Conservation (phyloP, 2,329 filamentous ascomycete genomes). For the Lachnellula cervina region DNA sequence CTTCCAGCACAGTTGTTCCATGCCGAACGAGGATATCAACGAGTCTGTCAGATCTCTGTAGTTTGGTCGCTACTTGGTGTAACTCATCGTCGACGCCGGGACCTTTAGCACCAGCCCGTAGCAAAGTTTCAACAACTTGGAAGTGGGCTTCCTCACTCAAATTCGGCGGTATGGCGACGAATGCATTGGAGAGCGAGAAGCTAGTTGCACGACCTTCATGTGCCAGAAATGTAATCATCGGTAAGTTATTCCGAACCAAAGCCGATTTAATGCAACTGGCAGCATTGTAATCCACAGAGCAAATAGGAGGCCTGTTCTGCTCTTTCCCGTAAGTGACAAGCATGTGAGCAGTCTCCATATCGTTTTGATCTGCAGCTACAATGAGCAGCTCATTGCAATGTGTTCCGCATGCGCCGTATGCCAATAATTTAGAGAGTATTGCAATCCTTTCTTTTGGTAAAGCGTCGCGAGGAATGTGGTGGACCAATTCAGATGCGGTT, state of each 20-base stretch:
- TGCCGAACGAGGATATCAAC: conserved; percentile 14
- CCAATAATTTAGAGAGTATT: conserved; percentile 14
- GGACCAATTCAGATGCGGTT: conserved; percentile 14
- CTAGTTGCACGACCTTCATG: conserved; percentile 11
- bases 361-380: conserved; percentile 18
- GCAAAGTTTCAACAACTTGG: conserved; percentile 10
- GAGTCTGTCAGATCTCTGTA: conserved; percentile 5
- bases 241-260: conserved; percentile 9
- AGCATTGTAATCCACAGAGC: conserved; percentile 25
- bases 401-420: conserved; percentile 20
- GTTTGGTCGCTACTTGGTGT: conserved; percentile 1
- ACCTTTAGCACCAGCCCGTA: conserved; percentile 14
- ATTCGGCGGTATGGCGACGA: conserved; percentile 12
- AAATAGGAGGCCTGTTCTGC: conserved; percentile 8
- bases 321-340: conserved; percentile 17
- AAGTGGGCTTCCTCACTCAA: conserved; percentile 3
- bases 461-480: conserved; percentile 2
- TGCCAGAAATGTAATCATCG: conserved; percentile 12
- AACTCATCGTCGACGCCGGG: conserved; percentile 12
- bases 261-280: conserved; percentile 19
- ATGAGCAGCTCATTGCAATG: conserved; percentile 22
- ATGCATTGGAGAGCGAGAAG: conserved; percentile 12
- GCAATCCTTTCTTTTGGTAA: conserved; percentile 9
- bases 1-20: conserved; percentile 6
- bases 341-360: conserved; percentile 19